Evolutionary conservation across 2,329 filamentous ascomycete genomes (phyloP).

Genomic region (Aspergillus sp.): DNA sequence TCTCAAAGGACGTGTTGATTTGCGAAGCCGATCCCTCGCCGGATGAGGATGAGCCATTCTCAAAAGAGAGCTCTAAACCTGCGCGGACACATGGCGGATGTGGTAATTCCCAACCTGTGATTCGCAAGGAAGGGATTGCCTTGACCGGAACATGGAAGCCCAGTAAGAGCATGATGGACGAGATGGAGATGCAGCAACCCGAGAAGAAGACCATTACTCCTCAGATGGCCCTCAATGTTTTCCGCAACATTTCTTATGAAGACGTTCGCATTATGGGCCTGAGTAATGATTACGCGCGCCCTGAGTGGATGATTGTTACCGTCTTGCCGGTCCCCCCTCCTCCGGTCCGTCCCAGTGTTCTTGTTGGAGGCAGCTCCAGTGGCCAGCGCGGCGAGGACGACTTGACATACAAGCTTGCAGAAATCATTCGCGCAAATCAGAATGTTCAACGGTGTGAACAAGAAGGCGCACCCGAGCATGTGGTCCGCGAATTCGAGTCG

Average conservation of each 20-base stretch:
- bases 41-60: conserved; percentile 60
- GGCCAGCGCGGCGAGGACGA: conserved; percentile 96
- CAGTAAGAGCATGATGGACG: conserved; percentile 63
- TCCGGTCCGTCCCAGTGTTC: conserved; percentile 91
- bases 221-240: conserved; percentile 73
- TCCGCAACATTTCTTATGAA: conserved; percentile 71
- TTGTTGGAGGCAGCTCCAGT: conserved; percentile 86
- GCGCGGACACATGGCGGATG: conserved; percentile 71
- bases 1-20: conserved; percentile 78
- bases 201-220: conserved; percentile 78
- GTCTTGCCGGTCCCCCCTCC: conserved; percentile 92
- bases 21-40: conserved; percentile 70
- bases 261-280: conserved; percentile 82
- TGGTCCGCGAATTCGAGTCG: conserved; percentile 81
- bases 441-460: conserved; percentile 86
- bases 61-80: conserved; percentile 50
- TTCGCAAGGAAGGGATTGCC: conserved; percentile 78
- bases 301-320: conserved; percentile 97
- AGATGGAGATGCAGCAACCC: conserved; percentile 51
- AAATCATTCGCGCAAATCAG: conserved; percentile 95
- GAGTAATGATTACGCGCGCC: conserved; percentile 88
- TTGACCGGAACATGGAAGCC: conserved; percentile 67
- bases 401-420: conserved; percentile 96
- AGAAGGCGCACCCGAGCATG: conserved; percentile 85
- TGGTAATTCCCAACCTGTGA: conserved; percentile 79